phyloP scores from a whole-genome alignment of 331 rosid genomes.

The Malus hybrid region DNA sequence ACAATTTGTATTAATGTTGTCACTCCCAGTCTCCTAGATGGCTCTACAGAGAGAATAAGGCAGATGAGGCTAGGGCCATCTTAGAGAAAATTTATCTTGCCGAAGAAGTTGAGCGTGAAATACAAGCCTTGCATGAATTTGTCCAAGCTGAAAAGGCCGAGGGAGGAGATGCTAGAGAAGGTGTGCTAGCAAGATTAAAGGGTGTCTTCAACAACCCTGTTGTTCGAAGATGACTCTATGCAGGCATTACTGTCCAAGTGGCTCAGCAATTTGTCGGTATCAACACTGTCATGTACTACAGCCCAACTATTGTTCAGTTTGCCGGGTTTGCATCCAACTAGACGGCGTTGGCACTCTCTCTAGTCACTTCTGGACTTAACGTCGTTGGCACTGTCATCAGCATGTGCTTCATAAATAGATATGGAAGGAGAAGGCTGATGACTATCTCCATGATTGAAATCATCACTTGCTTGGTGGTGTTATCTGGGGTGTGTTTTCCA shows the following conservation, averaged over 20 bases:
- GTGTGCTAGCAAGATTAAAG: slow-evolving; percentile 25
- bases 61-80: slow-evolving; percentile 40
- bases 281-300: slow-evolving; percentile 80
- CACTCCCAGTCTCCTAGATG: slow-evolving; percentile 77
- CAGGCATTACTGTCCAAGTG: slow-evolving; percentile 64
- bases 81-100: slow-evolving; percentile 39
- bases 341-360: slow-evolving; percentile 74
- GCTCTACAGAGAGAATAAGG: slow-evolving; percentile 57
- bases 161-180: slow-evolving; percentile 34
- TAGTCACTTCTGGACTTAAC: slow-evolving; percentile 65
- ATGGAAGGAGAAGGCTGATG: slow-evolving; percentile 69
- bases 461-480: slow-evolving; percentile 41
- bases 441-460: slow-evolving; percentile 55
- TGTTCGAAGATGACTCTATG: slow-evolving; percentile 59
- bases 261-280: slow-evolving; percentile 81
- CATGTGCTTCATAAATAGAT: slow-evolving; percentile 56
- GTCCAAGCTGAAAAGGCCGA: slow-evolving; percentile 41
- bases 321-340: slow-evolving; percentile 76
- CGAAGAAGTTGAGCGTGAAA: slow-evolving; percentile 48
- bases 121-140: slow-evolving; percentile 43
- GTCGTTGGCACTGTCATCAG: slow-evolving; percentile 50
- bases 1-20: slow-evolving; percentile 55
- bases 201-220: slow-evolving; percentile 29
- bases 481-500: slow-evolving; percentile 37
- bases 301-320: slow-evolving; percentile 82